These are phyloP conservation scores for Cenchrus fungigraminus DNA, from an alignment of 176 grass and related monocot species.

Conservation along the genomic window DNA sequence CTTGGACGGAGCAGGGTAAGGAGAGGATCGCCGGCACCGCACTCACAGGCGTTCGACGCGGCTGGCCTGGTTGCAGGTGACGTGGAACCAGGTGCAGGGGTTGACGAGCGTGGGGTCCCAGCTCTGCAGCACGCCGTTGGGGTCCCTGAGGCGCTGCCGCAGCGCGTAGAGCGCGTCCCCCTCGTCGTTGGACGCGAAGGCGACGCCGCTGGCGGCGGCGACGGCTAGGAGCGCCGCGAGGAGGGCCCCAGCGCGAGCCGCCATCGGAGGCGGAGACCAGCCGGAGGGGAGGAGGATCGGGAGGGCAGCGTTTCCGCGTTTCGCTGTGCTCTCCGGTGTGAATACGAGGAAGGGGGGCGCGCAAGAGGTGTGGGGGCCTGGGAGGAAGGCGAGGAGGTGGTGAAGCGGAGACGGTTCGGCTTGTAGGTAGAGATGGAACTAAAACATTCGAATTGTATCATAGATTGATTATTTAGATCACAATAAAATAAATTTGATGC, in stretches of 20 bases:
- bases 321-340: neutral
- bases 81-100: slow-evolving; percentile 99
- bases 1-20: neutral
- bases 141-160: slow-evolving; percentile 72
- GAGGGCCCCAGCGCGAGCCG: slow-evolving; percentile 34
- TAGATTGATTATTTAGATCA: too few species aligned
- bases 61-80: slow-evolving; percentile 80
- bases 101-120: slow-evolving; percentile 96
- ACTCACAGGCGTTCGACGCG: slow-evolving; percentile 86
- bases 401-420: neutral
- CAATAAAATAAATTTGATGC: too few species aligned
- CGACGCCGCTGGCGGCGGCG: slow-evolving; percentile 42
- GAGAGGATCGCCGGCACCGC: neutral
- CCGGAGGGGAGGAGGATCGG: neutral
- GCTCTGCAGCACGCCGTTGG: slow-evolving; percentile 94
- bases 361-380: neutral
- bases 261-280: slow-evolving; percentile 46
- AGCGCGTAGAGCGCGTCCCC: slow-evolving; percentile 86
- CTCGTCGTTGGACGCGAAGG: slow-evolving; percentile 57
- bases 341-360: neutral
- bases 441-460: too few species aligned
- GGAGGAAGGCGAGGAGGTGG: neutral
- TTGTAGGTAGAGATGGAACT: too few species aligned
- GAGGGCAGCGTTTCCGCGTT: neutral
- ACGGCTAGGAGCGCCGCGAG: slow-evolving; percentile 46